phyloP scores from a whole-genome alignment of 306 rosid genomes.

The Luffa acutangula region DNA sequence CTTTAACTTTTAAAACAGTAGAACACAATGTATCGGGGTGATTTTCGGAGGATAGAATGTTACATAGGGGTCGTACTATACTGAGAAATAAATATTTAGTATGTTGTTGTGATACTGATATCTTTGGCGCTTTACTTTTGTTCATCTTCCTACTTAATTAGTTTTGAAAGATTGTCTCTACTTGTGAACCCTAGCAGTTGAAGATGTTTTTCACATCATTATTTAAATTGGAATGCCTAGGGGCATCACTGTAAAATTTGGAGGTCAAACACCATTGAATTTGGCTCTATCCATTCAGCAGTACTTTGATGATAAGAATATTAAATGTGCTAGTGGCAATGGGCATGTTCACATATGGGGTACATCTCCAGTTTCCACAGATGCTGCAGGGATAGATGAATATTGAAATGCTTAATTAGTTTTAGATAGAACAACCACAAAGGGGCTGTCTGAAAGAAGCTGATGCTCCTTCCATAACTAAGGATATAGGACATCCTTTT shows the following conservation, averaged over 20 bases:
- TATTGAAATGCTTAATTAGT: conserved; percentile 41
- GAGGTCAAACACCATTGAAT: conserved; percentile 85
- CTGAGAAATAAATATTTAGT: background rate
- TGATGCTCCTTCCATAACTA: conserved; percentile 67
- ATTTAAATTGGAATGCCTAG: conserved; percentile 58
- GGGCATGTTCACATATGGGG: conserved; percentile 76
- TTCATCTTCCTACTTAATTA: background rate
- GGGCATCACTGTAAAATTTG: conserved; percentile 81
- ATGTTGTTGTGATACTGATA: background rate
- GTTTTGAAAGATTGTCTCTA: background rate
- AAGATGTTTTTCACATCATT: conserved; percentile 64
- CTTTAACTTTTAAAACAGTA: background rate
- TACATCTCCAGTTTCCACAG: conserved; percentile 80
- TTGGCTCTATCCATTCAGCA: conserved; percentile 61
- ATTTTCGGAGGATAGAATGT: background rate
- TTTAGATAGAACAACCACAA: conserved; percentile 71
- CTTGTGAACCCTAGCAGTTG: conserved; percentile 6
- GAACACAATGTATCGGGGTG: background rate
- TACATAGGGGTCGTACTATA: background rate
- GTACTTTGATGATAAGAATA: conserved; percentile 63
- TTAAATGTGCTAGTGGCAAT: conserved; percentile 46
- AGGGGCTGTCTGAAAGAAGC: conserved; percentile 67
- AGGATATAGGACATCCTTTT: conserved; percentile 44
- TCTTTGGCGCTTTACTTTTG: background rate
- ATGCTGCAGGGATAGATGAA: conserved; percentile 47